Percentiles rank a stretch among this genome's conserved stretches.
These are phyloP conservation scores for Talaromyces funiculosus DNA, from an alignment of 2,329 filamentous ascomycete species.

Conservation along the genomic window DNA sequence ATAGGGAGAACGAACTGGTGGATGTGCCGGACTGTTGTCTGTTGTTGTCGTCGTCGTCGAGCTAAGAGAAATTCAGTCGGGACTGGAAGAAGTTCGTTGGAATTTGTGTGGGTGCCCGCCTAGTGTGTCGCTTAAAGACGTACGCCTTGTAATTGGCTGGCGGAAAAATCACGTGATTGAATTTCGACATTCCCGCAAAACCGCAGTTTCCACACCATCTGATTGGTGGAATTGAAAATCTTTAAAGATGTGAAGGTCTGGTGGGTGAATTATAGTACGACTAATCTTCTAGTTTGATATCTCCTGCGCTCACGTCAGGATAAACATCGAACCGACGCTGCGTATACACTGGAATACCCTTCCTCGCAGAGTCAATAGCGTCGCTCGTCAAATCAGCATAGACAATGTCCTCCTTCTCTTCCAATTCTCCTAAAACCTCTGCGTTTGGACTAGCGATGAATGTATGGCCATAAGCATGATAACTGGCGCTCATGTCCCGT, in stretches of 20 bases:
- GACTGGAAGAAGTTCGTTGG: conserved; percentile 1
- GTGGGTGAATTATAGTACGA: not conserved
- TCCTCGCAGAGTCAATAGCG: conserved; percentile 68
- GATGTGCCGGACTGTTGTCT: conserved; percentile 30
- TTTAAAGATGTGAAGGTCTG: not conserved
- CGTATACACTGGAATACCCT: conserved; percentile 72
- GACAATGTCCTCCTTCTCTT: conserved; percentile 70
- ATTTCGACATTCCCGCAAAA: not conserved
- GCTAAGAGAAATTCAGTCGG: conserved; percentile 19
- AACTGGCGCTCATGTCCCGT: conserved; percentile 67
- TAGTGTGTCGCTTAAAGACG: conserved; percentile 9
- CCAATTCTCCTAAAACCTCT: conserved; percentile 70
- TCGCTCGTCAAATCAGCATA: conserved; percentile 64
- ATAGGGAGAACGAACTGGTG: conserved; percentile 23
- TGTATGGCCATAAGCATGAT: conserved; percentile 90
- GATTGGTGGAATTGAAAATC: not conserved
- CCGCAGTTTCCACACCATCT: not conserved
- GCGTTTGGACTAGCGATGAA: conserved; percentile 85
- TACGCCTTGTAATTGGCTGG: not conserved
- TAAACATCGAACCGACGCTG: conserved; percentile 96
- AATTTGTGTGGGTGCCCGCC: conserved; percentile 13
- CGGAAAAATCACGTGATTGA: not conserved
- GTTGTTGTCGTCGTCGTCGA: conserved; percentile 30
- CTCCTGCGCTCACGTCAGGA: conserved; percentile 70
- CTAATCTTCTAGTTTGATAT: conserved; percentile 3